These are phyloP conservation scores for Suhomyces pyralidae DNA, from an alignment of 805 yeast genomes.

Conservation along the genomic window DNA sequence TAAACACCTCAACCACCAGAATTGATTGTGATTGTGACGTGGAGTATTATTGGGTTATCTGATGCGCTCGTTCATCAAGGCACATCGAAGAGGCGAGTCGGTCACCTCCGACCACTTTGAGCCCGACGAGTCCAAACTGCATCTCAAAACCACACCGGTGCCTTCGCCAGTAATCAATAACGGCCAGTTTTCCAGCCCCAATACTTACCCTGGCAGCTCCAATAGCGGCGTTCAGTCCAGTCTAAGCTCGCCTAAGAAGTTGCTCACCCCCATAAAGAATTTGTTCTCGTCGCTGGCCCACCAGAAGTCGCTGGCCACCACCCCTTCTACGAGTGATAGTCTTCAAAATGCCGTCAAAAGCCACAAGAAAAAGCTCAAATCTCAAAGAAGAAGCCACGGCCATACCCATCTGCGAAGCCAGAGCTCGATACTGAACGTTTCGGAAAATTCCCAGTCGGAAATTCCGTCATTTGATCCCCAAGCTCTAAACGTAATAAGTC, in stretches of 20 bases:
- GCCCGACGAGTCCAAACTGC: conserved; percentile 7
- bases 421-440: conserved; percentile 6
- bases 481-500: background rate
- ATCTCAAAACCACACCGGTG: conserved; percentile 3
- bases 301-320: conserved; percentile 9
- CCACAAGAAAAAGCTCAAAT: background rate
- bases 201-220: background rate
- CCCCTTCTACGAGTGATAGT: conserved; percentile 5
- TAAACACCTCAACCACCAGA: background rate
- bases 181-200: conserved; percentile 8
- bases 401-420: conserved; percentile 8
- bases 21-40: too few relatives aligned
- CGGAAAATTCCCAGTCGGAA: background rate
- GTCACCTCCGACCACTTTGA: conserved; percentile 8
- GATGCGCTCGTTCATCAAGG: conserved; percentile 16
- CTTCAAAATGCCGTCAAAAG: conserved; percentile 2
- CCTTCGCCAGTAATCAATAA: conserved; percentile 4
- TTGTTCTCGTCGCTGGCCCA: conserved; percentile 18
- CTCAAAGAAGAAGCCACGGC: conserved; percentile 6
- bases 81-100: conserved; percentile 15
- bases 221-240: background rate
- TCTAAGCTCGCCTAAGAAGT: conserved; percentile 22
- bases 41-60: background rate
- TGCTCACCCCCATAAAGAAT: conserved; percentile 26
- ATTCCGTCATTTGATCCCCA: background rate